Evolutionary conservation across 2,329 filamentous ascomycete species (phyloP), one percentile per base, ranked within the genome.

Genomic region (Pestalotiopsis sp.): DNA sequence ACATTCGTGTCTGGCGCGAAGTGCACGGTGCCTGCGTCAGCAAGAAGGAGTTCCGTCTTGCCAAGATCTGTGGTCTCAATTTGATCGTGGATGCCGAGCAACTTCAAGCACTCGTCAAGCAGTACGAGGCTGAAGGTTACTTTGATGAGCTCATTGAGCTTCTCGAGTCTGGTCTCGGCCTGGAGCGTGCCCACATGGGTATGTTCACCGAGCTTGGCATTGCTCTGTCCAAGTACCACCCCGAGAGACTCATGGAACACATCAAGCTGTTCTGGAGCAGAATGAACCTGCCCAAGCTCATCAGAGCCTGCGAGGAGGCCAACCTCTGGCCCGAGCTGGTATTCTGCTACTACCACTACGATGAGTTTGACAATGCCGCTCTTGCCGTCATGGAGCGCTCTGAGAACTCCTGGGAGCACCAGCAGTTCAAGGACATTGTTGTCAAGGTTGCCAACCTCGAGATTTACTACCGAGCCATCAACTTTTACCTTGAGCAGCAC

Each of bases 1-100:
- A 94, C 82, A 95, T 98, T 82, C 98, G 97, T 86, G 96, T 99
- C 66, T 99, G 96, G 96, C 97, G 96, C 83, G 93, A 99, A 82
- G 96, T 99, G 74, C 97, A 98, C 83, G 92, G 94, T 78, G 96
- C 95, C 25, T 99, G 96, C 78, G 93, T 99, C 73, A 90, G 89
- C 71, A 99, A 98, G 90, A 98, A 97, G 86, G 96, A 99, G 80
- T 99, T 99, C 90, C 93, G 95, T 71, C 92, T 99, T 70, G 96
- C 97, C 31, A 96, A 98, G 84, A 99, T 99, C 76, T 99, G 96
- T 78, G 97, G 97, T 87, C 90, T 99, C 70, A 98, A 99, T 84
- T 87, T 99, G 70, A 98, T 99, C 76, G 92, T 99, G 27, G 95
- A 99, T 81, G 96, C 97, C 31, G 96, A 99, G 81, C 96, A 99